A percentile compares a stretch with the other conserved stretches of the same genome.
Conservation (phyloP, 139 green algal genomes). For the Tetratostichococcus sp. region DNA sequence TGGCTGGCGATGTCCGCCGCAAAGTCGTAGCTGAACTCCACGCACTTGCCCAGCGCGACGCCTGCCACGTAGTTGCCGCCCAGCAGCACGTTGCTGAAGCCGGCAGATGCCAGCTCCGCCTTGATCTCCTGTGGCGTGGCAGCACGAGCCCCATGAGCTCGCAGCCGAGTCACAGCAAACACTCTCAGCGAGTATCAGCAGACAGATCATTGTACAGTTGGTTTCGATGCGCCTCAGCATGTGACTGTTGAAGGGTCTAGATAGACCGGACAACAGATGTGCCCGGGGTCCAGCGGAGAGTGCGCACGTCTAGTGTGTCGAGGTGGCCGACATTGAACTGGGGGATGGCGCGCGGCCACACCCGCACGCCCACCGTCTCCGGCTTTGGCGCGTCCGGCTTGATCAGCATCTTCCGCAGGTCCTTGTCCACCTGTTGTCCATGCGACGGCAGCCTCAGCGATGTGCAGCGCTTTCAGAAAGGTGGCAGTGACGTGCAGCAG, state of each 20-base stretch:
- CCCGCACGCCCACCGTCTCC: slow-evolving; percentile 76
- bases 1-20: slow-evolving; percentile 57
- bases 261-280: too few species aligned
- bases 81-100: slow-evolving; percentile 78
- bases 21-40: slow-evolving; percentile 87
- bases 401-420: slow-evolving; percentile 92
- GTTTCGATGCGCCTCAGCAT: too few species aligned
- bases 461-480: too few species aligned
- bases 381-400: slow-evolving; percentile 77
- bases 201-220: too few species aligned
- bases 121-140: slow-evolving; percentile 31
- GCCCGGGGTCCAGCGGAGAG: too few species aligned
- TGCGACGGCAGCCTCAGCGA: not conserved
- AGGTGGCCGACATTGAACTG: slow-evolving; percentile 97
- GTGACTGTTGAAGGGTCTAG: too few species aligned
- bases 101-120: slow-evolving; percentile 48
- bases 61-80: slow-evolving; percentile 96
- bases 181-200: too few species aligned
- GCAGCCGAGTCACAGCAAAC: too few species aligned
- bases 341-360: slow-evolving; percentile 94
- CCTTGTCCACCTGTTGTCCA: slow-evolving; percentile 78
- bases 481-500: too few species aligned
- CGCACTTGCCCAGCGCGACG: slow-evolving; percentile 92
- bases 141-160: not conserved
- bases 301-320: slow-evolving; percentile 41